A percentile compares a stretch with the other conserved stretches of the same genome.
Conservation (phyloP, 306 rosid genomes). For the Arachis hypogaea region DNA sequence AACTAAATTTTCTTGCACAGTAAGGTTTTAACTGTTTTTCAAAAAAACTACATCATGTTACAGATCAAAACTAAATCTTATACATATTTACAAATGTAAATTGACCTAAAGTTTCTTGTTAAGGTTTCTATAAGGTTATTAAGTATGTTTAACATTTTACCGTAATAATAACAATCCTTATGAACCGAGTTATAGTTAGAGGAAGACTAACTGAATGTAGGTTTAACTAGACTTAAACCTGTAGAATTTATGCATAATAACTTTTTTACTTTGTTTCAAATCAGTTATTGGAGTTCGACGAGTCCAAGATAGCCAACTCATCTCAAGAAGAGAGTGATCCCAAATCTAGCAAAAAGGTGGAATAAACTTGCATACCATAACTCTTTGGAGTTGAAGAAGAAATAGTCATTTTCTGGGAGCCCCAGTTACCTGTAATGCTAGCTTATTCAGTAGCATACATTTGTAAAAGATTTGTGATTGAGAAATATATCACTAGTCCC, state of each 20-base stretch:
- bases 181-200: too few relatives aligned
- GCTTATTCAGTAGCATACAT: too few relatives aligned
- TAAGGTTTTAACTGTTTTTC: background rate
- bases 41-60: background rate
- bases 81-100: background rate
- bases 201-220: too few relatives aligned
- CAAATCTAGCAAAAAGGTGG: slow-evolving; percentile 67
- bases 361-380: slow-evolving; percentile 40
- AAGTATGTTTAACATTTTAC: too few relatives aligned
- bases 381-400: background rate
- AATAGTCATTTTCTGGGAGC: slow-evolving; percentile 36
- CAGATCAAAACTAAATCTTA: too few relatives aligned
- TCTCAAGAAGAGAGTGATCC: slow-evolving; percentile 56
- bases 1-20: background rate
- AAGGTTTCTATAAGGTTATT: background rate
- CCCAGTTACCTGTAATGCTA: slow-evolving; percentile 13
- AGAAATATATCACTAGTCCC: slow-evolving; percentile 41
- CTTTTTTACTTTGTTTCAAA: slow-evolving; percentile 1
- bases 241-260: background rate
- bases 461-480: slow-evolving; percentile 47
- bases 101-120: background rate
- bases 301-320: slow-evolving; percentile 54
- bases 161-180: too few relatives aligned
- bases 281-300: slow-evolving; percentile 80
- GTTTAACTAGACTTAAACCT: too few relatives aligned